phyloP scores from a whole-genome alignment of 2,329 filamentous ascomycete species.

The Colletotrichum magnum region DNA sequence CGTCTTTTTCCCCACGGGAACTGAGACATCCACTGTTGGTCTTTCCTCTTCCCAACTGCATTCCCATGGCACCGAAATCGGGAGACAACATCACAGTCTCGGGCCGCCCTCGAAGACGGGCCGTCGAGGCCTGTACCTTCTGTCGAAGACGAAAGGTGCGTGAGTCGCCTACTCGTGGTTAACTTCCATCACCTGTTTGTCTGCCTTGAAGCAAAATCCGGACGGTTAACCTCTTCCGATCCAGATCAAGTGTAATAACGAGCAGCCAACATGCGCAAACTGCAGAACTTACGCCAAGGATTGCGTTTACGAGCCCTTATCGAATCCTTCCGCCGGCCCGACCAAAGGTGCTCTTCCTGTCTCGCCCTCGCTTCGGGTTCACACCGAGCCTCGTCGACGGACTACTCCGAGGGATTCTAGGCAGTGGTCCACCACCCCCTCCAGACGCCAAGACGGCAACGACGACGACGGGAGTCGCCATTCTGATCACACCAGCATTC shows the following conservation, averaged over 20 bases:
- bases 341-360: neutral
- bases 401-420: neutral
- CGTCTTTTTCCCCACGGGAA: conserved; percentile 6
- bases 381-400: conserved; percentile 4
- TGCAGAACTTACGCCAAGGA: conserved; percentile 60
- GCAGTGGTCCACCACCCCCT: neutral
- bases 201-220: neutral
- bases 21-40: neutral
- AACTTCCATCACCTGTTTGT: neutral
- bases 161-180: conserved; percentile 23
- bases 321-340: conserved; percentile 42
- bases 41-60: neutral
- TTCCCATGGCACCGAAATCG: conserved; percentile 16
- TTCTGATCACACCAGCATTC: neutral
- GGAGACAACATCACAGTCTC: conserved; percentile 12
- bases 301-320: conserved; percentile 57
- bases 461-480: neutral
- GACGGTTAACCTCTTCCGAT: conserved; percentile 7
- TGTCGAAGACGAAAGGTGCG: conserved; percentile 49
- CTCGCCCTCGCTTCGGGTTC: neutral
- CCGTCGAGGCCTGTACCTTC: conserved; percentile 49
- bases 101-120: conserved; percentile 45
- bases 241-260: conserved; percentile 65
- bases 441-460: neutral
- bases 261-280: conserved; percentile 60